Conservation (phyloP, 140 eudicot species). For the Cichorium intybus region DNA sequence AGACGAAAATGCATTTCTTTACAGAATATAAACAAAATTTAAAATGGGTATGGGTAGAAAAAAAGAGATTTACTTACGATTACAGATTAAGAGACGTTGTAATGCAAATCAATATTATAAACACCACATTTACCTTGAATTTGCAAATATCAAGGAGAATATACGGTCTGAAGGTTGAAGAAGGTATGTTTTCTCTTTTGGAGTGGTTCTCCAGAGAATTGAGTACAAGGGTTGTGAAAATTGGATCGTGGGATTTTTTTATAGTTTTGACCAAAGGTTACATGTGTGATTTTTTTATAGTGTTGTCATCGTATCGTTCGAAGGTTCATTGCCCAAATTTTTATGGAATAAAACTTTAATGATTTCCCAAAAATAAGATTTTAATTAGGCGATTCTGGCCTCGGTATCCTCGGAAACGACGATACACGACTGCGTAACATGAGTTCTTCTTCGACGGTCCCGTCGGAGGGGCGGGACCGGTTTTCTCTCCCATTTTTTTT, state of each 20-base stretch:
- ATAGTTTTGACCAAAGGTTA: slow-evolving; percentile 9
- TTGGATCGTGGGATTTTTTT: slow-evolving; percentile 26
- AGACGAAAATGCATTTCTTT: background rate
- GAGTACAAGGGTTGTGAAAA: slow-evolving; percentile 3
- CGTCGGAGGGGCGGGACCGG: no score
- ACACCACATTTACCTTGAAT: slow-evolving; percentile 22
- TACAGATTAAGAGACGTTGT: background rate
- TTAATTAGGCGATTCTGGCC: no score
- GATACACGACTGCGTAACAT: no score
- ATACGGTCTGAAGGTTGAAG: slow-evolving; percentile 10
- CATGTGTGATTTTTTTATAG: no score
- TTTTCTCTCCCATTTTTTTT: no score
- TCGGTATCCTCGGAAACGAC: no score
- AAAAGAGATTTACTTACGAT: background rate
- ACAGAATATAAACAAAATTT: background rate
- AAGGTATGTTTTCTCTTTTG: slow-evolving; percentile 12
- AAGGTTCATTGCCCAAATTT: no score
- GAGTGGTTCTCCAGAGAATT: slow-evolving; percentile 7
- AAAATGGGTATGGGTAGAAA: slow-evolving; percentile 13
- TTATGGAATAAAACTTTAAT: no score
- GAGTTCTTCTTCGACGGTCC: no score
- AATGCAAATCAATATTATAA: background rate
- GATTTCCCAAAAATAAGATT: no score
- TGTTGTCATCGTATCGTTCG: no score
- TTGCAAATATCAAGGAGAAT: slow-evolving; percentile 21